These are phyloP conservation scores for Codiaeum variegatum DNA, from an alignment of 441 rosid species.

Conservation along the genomic window DNA sequence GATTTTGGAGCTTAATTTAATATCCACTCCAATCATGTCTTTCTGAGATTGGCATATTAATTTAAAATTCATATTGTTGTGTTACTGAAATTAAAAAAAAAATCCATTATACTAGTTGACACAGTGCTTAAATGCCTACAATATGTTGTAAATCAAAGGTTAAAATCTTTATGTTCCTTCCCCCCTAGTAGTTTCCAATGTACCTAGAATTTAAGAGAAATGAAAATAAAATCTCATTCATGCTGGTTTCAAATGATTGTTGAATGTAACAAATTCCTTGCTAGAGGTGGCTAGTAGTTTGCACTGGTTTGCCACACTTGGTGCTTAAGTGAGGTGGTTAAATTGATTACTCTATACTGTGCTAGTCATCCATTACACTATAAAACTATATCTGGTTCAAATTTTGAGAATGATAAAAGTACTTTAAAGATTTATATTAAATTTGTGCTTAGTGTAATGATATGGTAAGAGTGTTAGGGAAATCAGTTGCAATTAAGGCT, in stretches of 20 bases:
- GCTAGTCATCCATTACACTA: neutral
- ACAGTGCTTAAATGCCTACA: neutral
- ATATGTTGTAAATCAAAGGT: neutral
- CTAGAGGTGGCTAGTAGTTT: slow-evolving; percentile 34
- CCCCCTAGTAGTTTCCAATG: neutral
- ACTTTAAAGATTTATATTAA: neutral
- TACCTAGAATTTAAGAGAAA: neutral
- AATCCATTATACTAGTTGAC: neutral
- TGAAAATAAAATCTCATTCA: neutral
- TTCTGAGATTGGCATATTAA: neutral
- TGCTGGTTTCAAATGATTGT: neutral
- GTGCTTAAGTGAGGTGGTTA: neutral
- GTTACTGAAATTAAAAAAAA: neutral
- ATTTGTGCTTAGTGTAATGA: neutral
- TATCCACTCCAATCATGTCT: neutral
- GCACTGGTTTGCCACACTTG: slow-evolving; percentile 7
- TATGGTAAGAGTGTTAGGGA: no score
- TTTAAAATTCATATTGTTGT: neutral
- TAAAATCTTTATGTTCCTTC: neutral
- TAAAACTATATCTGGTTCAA: neutral
- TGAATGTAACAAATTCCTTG: slow-evolving; percentile 23
- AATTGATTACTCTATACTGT: neutral
- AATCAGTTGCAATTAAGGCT: neutral
- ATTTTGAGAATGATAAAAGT: neutral
- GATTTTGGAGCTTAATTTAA: neutral